Conservation (phyloP, 208 protist species). For the Trypanosoma grayi region DNA sequence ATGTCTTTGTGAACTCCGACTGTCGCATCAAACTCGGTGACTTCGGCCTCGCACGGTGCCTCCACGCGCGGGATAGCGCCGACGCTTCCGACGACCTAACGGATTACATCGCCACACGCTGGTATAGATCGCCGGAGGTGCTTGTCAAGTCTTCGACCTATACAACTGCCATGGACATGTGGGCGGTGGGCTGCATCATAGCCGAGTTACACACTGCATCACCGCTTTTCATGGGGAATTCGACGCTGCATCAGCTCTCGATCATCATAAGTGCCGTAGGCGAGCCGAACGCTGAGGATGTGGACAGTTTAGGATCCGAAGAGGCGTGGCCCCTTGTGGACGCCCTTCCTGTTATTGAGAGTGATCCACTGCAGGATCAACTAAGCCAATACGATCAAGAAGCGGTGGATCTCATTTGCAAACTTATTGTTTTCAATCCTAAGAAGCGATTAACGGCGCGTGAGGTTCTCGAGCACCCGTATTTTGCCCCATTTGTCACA, state of each 20-base stretch:
- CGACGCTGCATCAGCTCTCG: slow-evolving; percentile 96
- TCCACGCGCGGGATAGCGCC: slow-evolving; percentile 29
- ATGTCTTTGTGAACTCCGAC: slow-evolving; percentile 92
- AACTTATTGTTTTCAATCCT: slow-evolving; percentile 90
- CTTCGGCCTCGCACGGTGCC: slow-evolving; percentile 97
- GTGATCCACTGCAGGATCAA: slow-evolving; percentile 54
- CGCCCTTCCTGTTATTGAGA: slow-evolving; percentile 45
- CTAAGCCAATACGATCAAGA: slow-evolving; percentile 68
- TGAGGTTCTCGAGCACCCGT: slow-evolving; percentile 88
- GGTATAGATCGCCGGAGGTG: slow-evolving; percentile 98
- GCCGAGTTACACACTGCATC: slow-evolving; percentile 93
- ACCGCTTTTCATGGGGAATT: slow-evolving; percentile 94
- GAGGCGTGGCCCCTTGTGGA: slow-evolving; percentile 90
- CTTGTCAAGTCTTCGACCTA: slow-evolving; percentile 94
- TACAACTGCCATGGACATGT: slow-evolving; percentile 98
- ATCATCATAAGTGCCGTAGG: slow-evolving; percentile 92
- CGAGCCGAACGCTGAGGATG: slow-evolving; percentile 79
- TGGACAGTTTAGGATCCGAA: slow-evolving; percentile 85
- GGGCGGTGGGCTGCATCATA: slow-evolving; percentile 98
- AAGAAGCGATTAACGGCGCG: slow-evolving; percentile 72
- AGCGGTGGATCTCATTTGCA: slow-evolving; percentile 82
- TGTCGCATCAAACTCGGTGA: slow-evolving; percentile 95
- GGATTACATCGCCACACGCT: slow-evolving; percentile 96
- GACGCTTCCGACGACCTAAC: slow-evolving; percentile 78
- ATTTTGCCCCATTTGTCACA: slow-evolving; percentile 70